Percentiles rank a stretch among this genome's conserved stretches.
phyloP scores from a whole-genome alignment of 805 yeast species.

The Alloascoidea hylecoeti region DNA sequence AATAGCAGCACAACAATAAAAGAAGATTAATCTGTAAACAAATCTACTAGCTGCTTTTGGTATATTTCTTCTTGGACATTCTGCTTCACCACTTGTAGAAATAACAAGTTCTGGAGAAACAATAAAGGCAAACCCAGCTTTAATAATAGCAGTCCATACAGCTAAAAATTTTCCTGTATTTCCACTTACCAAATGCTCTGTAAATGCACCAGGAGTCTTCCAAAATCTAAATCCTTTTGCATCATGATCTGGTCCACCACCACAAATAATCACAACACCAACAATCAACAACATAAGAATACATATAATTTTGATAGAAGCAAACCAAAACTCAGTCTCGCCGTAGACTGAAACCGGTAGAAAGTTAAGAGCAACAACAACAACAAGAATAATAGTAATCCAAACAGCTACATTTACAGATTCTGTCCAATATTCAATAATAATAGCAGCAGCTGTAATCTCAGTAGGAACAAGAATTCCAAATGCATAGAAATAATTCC shows the following conservation, averaged over 20 bases:
- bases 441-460: constrained; percentile 30
- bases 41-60: constrained; percentile 45
- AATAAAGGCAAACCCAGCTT: constrained; percentile 41
- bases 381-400: constrained; percentile 31
- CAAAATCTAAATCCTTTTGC: constrained; percentile 43
- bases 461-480: constrained; percentile 33
- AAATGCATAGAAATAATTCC: constrained; percentile 37
- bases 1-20: constrained; percentile 37
- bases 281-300: constrained; percentile 41
- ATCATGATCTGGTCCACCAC: constrained; percentile 35
- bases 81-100: constrained; percentile 45
- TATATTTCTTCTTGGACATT: constrained; percentile 41
- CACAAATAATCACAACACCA: constrained; percentile 42
- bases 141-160: constrained; percentile 56
- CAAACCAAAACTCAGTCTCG: constrained; percentile 38
- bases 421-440: constrained; percentile 33
- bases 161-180: constrained; percentile 25
- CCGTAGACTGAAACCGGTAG: constrained; percentile 38
- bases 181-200: too few species aligned
- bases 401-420: constrained; percentile 30
- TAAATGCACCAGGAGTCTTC: constrained; percentile 38
- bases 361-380: constrained; percentile 35
- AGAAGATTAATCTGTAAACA: constrained; percentile 35
- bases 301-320: constrained; percentile 29
- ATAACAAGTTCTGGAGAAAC: constrained; percentile 47